Conservation (phyloP, 257 asterid genomes). For the Datura wrightii region DNA sequence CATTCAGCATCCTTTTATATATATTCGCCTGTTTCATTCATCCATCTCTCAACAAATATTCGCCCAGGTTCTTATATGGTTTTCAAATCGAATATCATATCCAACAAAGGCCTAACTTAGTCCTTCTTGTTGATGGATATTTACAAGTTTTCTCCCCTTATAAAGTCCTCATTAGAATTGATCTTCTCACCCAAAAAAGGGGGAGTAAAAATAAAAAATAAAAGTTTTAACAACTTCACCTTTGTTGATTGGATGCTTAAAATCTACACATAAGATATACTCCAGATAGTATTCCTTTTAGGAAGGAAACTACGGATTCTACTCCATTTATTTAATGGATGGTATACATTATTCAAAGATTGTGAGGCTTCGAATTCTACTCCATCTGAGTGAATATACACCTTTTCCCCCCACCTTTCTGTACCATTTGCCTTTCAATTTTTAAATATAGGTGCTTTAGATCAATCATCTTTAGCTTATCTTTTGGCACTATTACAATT, state of each 20-base stretch:
- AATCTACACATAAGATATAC: not conserved
- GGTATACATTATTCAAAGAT: not conserved
- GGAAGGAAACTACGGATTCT: not conserved
- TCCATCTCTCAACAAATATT: not conserved
- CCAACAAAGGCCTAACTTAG: not conserved
- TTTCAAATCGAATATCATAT: not conserved
- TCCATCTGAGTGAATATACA: slow-evolving; percentile 22
- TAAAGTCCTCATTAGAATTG: not conserved
- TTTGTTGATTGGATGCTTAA: not conserved
- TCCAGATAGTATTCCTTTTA: not conserved
- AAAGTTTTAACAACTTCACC: not conserved
- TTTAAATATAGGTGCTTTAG: not conserved
- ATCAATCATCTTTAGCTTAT: not conserved
- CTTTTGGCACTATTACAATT: not conserved
- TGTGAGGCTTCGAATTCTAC: not conserved
- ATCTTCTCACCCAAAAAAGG: not conserved
- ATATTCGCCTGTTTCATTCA: not conserved
- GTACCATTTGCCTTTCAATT: not conserved
- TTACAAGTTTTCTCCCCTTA: not conserved
- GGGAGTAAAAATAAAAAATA: too few relatives aligned
- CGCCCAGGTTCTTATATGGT: not conserved
- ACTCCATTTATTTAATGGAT: not conserved
- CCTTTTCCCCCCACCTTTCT: not conserved
- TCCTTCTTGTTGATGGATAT: not conserved
- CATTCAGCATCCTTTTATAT: not conserved